Conservation (phyloP, 1,284 basidiomycete genomes). For the Tausonia pullulans region DNA sequence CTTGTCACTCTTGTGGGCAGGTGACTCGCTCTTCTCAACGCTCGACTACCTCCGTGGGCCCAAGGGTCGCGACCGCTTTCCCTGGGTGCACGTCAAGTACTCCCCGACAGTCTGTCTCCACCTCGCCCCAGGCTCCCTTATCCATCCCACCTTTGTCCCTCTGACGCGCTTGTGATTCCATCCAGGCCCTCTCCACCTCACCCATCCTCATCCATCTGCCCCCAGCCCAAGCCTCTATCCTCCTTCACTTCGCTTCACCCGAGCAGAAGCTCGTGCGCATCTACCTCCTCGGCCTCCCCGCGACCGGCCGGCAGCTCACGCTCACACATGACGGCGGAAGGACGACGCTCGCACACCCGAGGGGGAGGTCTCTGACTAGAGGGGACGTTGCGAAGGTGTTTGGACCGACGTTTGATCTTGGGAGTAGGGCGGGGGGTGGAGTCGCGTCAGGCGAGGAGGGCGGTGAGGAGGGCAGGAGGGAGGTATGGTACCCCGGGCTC, state of each 20-base stretch:
- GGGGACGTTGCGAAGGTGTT: not conserved
- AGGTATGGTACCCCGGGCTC: not conserved
- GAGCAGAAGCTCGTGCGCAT: not conserved
- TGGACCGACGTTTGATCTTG: not conserved
- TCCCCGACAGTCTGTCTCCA: not conserved
- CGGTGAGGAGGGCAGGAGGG: not conserved
- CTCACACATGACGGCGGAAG: too few relatives aligned
- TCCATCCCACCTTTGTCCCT: not conserved
- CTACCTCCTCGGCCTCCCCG: not conserved
- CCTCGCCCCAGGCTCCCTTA: not conserved
- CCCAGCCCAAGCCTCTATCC: not conserved
- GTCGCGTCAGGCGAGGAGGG: not conserved
- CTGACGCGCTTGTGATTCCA: too few relatives aligned
- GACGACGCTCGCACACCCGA: too few relatives aligned
- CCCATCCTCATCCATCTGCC: not conserved
- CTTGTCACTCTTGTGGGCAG: not conserved
- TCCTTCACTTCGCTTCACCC: not conserved
- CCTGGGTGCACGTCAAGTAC: constrained; percentile 1
- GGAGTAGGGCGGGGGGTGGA: too few relatives aligned
- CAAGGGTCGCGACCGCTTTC: not conserved
- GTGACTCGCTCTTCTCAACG: not conserved
- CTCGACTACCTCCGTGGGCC: constrained; percentile 1
- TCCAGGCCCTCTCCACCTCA: not conserved
- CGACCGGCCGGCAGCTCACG: not conserved
- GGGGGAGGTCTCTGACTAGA: not conserved